These are phyloP conservation scores for Chenopodium suecicum DNA, from an alignment of 148 eudicot genomes.

Conservation along the genomic window DNA sequence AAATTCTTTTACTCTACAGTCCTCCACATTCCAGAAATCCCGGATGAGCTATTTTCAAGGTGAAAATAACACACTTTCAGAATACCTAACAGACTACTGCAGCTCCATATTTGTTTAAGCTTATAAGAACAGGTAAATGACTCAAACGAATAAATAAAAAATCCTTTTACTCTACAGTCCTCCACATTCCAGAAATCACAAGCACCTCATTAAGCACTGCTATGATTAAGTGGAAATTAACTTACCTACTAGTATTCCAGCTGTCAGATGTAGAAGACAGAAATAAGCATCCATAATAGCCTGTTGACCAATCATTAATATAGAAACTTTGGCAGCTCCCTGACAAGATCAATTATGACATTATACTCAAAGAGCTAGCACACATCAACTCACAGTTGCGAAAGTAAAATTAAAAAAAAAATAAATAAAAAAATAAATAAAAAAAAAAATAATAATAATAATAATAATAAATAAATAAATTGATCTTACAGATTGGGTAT, in stretches of 20 bases:
- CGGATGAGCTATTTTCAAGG: background rate
- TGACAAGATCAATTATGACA: conserved; percentile 22
- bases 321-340: conserved; percentile 99
- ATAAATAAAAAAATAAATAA: no score
- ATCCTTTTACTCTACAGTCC: background rate
- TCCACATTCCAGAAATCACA: background rate
- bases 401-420: no score
- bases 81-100: background rate
- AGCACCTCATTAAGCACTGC: background rate
- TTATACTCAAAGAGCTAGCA: conserved; percentile 8
- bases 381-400: background rate
- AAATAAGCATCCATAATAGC: conserved; percentile 99
- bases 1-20: background rate
- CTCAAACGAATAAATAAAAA: background rate
- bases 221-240: background rate
- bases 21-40: background rate
- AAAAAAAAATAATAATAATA: no score
- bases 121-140: background rate
- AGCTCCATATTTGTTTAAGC: background rate
- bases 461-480: background rate
- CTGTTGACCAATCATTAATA: conserved; percentile 92
- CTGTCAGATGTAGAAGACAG: conserved; percentile 94
- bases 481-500: conserved; percentile 88
- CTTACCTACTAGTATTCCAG: conserved; percentile 96
- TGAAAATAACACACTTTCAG: background rate